Evolutionary conservation across 2,329 filamentous ascomycete genomes (phyloP).

Genomic region (Neurospora sp.): DNA sequence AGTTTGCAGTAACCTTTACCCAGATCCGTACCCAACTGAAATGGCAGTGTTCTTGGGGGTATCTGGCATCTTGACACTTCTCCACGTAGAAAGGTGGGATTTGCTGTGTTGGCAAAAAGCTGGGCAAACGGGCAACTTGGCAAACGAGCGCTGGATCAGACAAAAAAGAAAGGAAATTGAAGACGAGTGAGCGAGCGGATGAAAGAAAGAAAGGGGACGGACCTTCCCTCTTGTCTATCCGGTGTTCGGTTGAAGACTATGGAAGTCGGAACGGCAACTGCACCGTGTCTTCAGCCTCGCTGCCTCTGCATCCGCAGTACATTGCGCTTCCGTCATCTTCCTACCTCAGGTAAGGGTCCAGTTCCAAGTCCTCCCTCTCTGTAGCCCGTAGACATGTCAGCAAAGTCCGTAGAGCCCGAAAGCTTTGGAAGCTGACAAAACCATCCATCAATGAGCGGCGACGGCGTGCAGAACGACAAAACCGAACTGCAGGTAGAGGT

Average conservation of each 20-base stretch:
- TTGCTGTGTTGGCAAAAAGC: neutral
- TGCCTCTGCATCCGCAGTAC: neutral
- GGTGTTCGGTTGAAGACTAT: neutral
- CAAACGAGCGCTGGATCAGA: neutral
- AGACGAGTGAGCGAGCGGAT: neutral
- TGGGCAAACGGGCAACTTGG: neutral
- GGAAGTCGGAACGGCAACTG: neutral
- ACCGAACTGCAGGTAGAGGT: neutral
- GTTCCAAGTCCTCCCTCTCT: neutral
- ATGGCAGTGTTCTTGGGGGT: neutral
- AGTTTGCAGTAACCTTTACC: neutral
- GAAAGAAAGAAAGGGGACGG: neutral
- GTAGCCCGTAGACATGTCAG: neutral
- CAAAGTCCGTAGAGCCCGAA: neutral
- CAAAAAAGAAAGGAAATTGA: neutral
- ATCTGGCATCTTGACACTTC: neutral
- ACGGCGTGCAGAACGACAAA: neutral
- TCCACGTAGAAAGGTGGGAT: neutral
- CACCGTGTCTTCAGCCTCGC: neutral
- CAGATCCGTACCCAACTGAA: neutral
- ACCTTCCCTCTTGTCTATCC: neutral
- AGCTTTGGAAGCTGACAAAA: neutral
- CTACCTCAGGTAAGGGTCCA: neutral
- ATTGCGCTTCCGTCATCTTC: neutral
- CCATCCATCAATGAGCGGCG: neutral